phyloP scores from a whole-genome alignment of 2,329 filamentous ascomycete species.

The Aspergillaceae sp. region DNA sequence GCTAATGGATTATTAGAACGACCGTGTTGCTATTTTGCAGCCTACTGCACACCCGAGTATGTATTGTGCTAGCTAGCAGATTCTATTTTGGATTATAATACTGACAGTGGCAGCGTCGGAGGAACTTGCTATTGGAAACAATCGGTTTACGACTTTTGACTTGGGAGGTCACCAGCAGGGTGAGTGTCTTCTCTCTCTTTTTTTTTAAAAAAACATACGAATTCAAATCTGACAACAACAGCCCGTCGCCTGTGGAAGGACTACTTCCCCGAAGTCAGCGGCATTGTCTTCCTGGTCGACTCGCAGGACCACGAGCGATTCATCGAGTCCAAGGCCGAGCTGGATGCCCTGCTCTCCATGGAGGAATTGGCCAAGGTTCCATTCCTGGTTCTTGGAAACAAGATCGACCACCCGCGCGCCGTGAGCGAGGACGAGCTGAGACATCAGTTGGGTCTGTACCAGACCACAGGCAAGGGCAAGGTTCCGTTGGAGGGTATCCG shows the following conservation, averaged over 20 bases:
- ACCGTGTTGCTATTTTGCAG: slow-evolving; percentile 82
- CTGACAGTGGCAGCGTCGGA: slow-evolving; percentile 58
- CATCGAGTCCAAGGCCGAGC: slow-evolving; percentile 87
- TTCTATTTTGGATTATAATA: neutral
- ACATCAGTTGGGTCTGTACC: slow-evolving; percentile 85
- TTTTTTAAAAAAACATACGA: neutral
- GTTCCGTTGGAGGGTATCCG: slow-evolving; percentile 84
- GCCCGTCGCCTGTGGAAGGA: slow-evolving; percentile 92
- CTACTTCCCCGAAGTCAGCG: slow-evolving; percentile 92
- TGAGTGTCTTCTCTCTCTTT: slow-evolving; percentile 26
- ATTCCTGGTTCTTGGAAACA: slow-evolving; percentile 94
- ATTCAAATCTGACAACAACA: slow-evolving; percentile 36
- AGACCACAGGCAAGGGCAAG: slow-evolving; percentile 95
- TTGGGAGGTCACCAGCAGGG: slow-evolving; percentile 89
- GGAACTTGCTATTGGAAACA: slow-evolving; percentile 85
- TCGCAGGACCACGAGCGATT: slow-evolving; percentile 96
- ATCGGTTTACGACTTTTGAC: slow-evolving; percentile 91
- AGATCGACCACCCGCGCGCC: slow-evolving; percentile 96
- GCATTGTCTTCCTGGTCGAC: slow-evolving; percentile 96
- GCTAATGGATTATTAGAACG: slow-evolving; percentile 53
- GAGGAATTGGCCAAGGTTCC: slow-evolving; percentile 94
- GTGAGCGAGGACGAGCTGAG: slow-evolving; percentile 92
- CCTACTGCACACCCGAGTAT: slow-evolving; percentile 85
- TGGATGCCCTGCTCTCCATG: slow-evolving; percentile 91
- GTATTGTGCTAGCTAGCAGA: slow-evolving; percentile 23